These are phyloP conservation scores for Pythium phragmiticola DNA, from an alignment of 352 stramenopile species.

Conservation along the genomic window DNA sequence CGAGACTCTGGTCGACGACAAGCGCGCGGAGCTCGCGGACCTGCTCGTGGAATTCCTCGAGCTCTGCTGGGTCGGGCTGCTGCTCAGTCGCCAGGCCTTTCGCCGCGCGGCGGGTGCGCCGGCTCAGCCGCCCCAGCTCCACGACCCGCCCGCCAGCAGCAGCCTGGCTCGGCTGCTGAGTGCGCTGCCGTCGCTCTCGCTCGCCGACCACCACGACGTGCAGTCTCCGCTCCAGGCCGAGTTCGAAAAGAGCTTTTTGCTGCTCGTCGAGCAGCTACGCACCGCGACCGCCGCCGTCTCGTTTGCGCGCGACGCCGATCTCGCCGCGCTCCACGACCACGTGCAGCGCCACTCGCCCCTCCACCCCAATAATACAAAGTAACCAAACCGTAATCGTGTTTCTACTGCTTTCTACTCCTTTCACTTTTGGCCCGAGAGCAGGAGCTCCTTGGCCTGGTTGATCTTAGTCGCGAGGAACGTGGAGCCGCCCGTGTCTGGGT, in stretches of 20 bases:
- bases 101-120: constrained; percentile 26
- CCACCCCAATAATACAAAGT: background rate
- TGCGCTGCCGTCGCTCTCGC: background rate
- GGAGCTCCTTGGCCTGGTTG: constrained; percentile 99
- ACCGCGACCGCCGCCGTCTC: constrained; percentile 34
- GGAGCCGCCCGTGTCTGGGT: constrained; percentile 98
- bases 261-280: constrained; percentile 45
- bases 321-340: constrained; percentile 34
- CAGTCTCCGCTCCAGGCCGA: constrained; percentile 64
- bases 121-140: background rate
- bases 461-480: constrained; percentile 99
- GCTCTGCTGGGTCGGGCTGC: constrained; percentile 52
- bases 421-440: constrained; percentile 62
- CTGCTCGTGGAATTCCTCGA: constrained; percentile 57
- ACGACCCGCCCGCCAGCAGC: background rate
- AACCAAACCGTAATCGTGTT: too few species aligned
- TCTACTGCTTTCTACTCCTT: background rate
- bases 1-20: constrained; percentile 27
- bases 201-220: constrained; percentile 19
- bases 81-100: constrained; percentile 64
- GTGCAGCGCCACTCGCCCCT: constrained; percentile 21
- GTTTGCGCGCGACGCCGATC: constrained; percentile 25
- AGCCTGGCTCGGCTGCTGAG: constrained; percentile 3
- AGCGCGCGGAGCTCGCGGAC: constrained; percentile 49
- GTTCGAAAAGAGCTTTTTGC: constrained; percentile 66